Evolutionary conservation across 2,329 filamentous ascomycete genomes (phyloP), one percentile per base, ranked within the genome.

Genomic region (Amauroascus verrucosus): DNA sequence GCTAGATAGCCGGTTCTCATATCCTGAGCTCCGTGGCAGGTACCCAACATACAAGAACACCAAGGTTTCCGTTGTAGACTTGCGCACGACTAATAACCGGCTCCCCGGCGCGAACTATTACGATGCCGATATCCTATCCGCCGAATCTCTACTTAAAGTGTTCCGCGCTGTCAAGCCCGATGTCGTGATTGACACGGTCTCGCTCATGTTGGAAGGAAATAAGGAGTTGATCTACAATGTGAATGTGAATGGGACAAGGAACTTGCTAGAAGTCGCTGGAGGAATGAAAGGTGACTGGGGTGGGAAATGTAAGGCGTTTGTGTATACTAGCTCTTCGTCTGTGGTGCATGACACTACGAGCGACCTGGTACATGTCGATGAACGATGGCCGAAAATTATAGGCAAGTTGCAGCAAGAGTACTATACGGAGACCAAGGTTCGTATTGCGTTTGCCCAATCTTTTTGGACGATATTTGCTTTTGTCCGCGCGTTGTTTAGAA

Each of bases 121-220:
- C 67, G 82, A 88, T 61, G 85, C 82, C 66, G 86, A 91, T 70
- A 88, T 93, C 66, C 89, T 86, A 52, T 81, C 86, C 58, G 65
- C 72, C 16, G 74, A 75, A 52, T 76, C 76, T 57, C 76, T 93
- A 58, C 67, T 78, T 38, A 73, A 76, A 35, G 72, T 88, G 43
- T 82, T 97, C 62, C 69, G 76, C 30, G 74, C 81, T 58, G 76
- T 83, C 52, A 79, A 78, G 62, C 90, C 91, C 18, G 83, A 89
- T 65, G 80, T 94, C 13, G 88, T 98, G 49, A 84, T 97, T 63
- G 91, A 98, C 71, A 95, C 90, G 1, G 93, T 91, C 18, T 87
- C 84, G 32, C 86, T 87, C 63, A 73, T 64, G 70, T 78, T 64
- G 70, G 76, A 62, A 7, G 69, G 67, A 14, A 69, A 70, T 52